These are phyloP conservation scores for Lolium perenne DNA, from an alignment of 176 grass and related monocot species.

Conservation along the genomic window DNA sequence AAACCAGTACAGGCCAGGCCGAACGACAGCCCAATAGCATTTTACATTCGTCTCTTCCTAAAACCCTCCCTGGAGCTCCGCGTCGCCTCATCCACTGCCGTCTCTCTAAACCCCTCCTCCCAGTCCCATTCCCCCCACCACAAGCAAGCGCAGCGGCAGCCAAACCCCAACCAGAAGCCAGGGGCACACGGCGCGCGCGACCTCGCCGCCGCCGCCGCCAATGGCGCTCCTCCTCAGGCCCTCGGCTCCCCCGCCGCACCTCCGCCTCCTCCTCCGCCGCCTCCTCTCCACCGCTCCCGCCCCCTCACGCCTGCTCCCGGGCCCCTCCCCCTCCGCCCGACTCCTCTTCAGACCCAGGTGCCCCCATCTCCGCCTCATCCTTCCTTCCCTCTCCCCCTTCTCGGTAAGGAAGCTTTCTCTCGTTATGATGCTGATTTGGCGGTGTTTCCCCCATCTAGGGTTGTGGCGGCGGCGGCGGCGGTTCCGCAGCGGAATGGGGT, in stretches of 20 bases:
- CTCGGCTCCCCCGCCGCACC: constrained; percentile 47
- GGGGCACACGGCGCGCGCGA: constrained; percentile 30
- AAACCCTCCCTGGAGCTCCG: constrained; percentile 44
- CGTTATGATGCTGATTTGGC: not conserved
- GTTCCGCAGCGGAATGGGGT: constrained; percentile 40
- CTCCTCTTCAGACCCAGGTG: constrained; percentile 61
- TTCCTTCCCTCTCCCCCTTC: constrained; percentile 7
- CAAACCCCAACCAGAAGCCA: constrained; percentile 13
- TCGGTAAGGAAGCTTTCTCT: not conserved
- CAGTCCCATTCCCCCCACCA: not conserved
- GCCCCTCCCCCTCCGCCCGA: constrained; percentile 36
- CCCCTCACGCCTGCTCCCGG: constrained; percentile 43
- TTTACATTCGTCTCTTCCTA: not conserved
- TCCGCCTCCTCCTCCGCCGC: constrained; percentile 61
- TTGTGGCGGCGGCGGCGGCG: constrained; percentile 12
- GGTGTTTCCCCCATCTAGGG: constrained; percentile 19
- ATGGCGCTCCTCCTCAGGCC: constrained; percentile 75
- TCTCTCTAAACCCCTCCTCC: constrained; percentile 25
- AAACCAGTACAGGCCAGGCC: not conserved
- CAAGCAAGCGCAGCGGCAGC: not conserved
- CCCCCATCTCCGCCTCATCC: not conserved
- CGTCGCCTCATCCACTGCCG: constrained; percentile 48
- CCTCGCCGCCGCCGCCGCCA: constrained; percentile 21
- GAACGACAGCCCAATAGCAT: not conserved
- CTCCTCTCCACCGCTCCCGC: constrained; percentile 50